Evolutionary conservation across 2,329 filamentous ascomycete genomes (phyloP), one percentile per base, ranked within the genome.

Genomic region (Xylaria sp.): DNA sequence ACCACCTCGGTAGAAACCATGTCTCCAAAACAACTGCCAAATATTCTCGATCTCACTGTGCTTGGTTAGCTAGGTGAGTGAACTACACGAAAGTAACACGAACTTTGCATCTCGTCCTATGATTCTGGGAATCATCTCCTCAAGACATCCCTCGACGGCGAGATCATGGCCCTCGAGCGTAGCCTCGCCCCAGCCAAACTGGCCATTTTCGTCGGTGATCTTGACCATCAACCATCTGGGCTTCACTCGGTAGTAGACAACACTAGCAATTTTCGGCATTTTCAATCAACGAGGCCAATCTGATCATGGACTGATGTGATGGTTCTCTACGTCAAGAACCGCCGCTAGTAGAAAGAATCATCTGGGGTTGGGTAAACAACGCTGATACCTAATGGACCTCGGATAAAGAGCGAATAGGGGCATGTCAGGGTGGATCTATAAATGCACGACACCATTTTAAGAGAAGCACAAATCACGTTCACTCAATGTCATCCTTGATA

Each of bases 211-310:
- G 75, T 93, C 91, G 1, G 87, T 89, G 70, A 94, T 86, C 78
- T 93, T 94, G 72, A 93, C 91, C 72, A 93, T 93, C 1, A 94
- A 83, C 91, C 91, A 94, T 48, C 92, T 84, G 15, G 92, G 92
- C 54, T 90, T 89, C 9, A 93, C 88, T 20, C 91, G 87, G 77
- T 93, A 93, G 76, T 93, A 92, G 73, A 93, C 90, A 51, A 93
- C 89, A 31, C 76, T 84, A 69, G 85, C 83, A 75, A 92, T 92
- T 71, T 87, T 89, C 0, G 84, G 84, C 89, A 91, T 91, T 17
- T 59, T 64, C 4, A 23, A 17, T 13, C 5, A 42, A 36, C 15
- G 42, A 9, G 5, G 17, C 15, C 9, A 31, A 15, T 33, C 11
- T 2, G 23, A 44, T 38, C 10, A 23, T 10, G 42, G 23, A 13